phyloP scores from a whole-genome alignment of 441 rosid species.

The Sinapis alba region DNA sequence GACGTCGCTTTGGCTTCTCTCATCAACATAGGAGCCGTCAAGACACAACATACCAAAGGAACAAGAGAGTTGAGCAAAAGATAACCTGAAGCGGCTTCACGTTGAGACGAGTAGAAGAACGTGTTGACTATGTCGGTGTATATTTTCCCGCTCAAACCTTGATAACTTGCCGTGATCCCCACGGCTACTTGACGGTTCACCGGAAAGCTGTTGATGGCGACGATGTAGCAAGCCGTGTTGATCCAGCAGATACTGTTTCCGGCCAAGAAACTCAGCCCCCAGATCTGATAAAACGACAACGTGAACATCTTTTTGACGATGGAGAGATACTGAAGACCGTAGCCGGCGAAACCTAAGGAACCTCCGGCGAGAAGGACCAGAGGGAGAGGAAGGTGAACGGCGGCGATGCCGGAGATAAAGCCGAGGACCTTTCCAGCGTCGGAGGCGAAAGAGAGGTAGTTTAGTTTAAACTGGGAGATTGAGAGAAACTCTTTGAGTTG shows the following conservation, averaged over 20 bases:
- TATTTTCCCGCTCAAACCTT: constrained; percentile 80
- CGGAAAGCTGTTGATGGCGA: constrained; percentile 58
- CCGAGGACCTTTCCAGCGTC: constrained; percentile 91
- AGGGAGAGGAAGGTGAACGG: constrained; percentile 71
- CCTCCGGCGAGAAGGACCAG: constrained; percentile 75
- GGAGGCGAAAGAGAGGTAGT: constrained; percentile 85
- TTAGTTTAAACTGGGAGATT: constrained; percentile 75
- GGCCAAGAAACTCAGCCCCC: constrained; percentile 67
- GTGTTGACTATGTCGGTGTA: constrained; percentile 64
- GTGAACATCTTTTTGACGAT: constrained; percentile 46
- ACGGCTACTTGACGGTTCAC: constrained; percentile 58
- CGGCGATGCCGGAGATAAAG: constrained; percentile 75
- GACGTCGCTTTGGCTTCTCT: not conserved
- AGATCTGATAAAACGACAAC: constrained; percentile 55
- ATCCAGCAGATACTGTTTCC: constrained; percentile 84
- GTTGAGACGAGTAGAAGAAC: constrained; percentile 37
- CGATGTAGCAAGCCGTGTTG: constrained; percentile 75
- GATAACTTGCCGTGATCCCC: constrained; percentile 73
- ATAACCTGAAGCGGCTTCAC: constrained; percentile 53
- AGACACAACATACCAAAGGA: constrained; percentile 49
- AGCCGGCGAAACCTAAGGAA: constrained; percentile 62
- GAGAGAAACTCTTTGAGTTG: constrained; percentile 73
- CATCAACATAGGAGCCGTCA: constrained; percentile 46
- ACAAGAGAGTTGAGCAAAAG: constrained; percentile 65
- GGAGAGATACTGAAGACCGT: constrained; percentile 78